Evolutionary conservation across 108 stramenopile genomes (phyloP).

Genomic region (Cylindrotheca closterium): DNA sequence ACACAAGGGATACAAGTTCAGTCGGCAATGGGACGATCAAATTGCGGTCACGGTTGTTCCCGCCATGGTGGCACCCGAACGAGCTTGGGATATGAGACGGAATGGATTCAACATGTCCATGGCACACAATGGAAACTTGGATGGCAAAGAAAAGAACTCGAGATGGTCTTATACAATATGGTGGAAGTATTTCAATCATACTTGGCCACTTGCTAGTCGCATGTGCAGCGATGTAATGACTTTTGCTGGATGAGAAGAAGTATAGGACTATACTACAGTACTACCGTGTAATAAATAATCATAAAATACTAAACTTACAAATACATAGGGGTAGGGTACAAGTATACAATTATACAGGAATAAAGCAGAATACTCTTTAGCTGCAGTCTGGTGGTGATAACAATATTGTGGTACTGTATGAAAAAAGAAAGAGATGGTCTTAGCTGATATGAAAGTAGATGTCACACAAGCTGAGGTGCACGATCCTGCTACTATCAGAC

Average conservation of each 20-base stretch:
- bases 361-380: not conserved
- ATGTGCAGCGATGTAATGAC: constrained; percentile 1
- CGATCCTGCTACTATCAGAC: too few relatives aligned
- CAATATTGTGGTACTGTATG: not conserved
- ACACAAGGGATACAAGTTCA: not conserved
- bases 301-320: not conserved
- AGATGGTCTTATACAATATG: not conserved
- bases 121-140: constrained; percentile 37
- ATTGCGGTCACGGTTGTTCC: constrained; percentile 46
- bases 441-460: too few relatives aligned
- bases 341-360: too few relatives aligned
- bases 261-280: not conserved
- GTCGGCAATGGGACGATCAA: constrained; percentile 41
- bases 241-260: not conserved
- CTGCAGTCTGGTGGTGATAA: not conserved
- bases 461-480: too few relatives aligned
- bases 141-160: constrained; percentile 22
- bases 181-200: not conserved
- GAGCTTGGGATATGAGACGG: constrained; percentile 30
- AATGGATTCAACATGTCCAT: constrained; percentile 34
- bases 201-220: not conserved
- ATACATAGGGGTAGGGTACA: too few relatives aligned
- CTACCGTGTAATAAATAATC: not conserved
- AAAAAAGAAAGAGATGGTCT: not conserved
- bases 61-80: constrained; percentile 37